Percentiles rank a stretch among this genome's conserved stretches.
Evolutionary conservation across 1,139 yeast species (phyloP).

Genomic region (Blastobotrys aristatus): DNA sequence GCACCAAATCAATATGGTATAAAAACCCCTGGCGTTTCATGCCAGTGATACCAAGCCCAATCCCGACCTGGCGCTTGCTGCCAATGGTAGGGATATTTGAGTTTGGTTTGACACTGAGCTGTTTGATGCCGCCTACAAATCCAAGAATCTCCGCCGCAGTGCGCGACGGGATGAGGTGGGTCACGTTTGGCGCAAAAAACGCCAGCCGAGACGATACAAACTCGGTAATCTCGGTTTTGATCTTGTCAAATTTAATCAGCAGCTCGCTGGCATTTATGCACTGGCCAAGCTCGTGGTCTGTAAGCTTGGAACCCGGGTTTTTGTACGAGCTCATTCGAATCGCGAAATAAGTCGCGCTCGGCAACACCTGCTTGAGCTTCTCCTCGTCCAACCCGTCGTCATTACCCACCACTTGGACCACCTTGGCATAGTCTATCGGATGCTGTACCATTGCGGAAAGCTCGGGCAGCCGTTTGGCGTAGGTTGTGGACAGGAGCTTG

Average conservation of each 20-base stretch:
- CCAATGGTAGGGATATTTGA: conserved; percentile 83
- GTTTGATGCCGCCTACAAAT: conserved; percentile 65
- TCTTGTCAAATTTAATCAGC: conserved; percentile 43
- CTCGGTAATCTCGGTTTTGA: conserved; percentile 43
- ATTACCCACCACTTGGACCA: conserved; percentile 51
- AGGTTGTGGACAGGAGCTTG: conserved; percentile 48
- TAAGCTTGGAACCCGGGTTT: conserved; percentile 36
- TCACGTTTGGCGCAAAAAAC: conserved; percentile 72
- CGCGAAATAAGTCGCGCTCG: conserved; percentile 65
- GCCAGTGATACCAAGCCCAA: conserved; percentile 43
- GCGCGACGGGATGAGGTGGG: conserved; percentile 65
- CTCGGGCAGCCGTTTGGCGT: conserved; percentile 65
- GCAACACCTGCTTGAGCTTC: conserved; percentile 39
- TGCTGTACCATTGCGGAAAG: conserved; percentile 58
- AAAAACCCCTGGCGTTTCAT: conserved; percentile 56
- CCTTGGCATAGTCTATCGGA: conserved; percentile 58
- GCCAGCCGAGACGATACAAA: conserved; percentile 57
- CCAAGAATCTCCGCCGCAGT: conserved; percentile 73
- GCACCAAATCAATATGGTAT: conserved; percentile 35
- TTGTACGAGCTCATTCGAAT: conserved; percentile 68
- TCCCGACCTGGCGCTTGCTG: conserved; percentile 48
- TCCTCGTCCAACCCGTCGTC: conserved; percentile 31
- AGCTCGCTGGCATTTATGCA: conserved; percentile 47
- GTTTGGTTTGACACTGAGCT: conserved; percentile 67
- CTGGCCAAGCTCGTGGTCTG: conserved; percentile 37